Evolutionary conservation across 306 rosid species (phyloP), one percentile per base, ranked within the genome.

Genomic region (Vigna trinervia): DNA sequence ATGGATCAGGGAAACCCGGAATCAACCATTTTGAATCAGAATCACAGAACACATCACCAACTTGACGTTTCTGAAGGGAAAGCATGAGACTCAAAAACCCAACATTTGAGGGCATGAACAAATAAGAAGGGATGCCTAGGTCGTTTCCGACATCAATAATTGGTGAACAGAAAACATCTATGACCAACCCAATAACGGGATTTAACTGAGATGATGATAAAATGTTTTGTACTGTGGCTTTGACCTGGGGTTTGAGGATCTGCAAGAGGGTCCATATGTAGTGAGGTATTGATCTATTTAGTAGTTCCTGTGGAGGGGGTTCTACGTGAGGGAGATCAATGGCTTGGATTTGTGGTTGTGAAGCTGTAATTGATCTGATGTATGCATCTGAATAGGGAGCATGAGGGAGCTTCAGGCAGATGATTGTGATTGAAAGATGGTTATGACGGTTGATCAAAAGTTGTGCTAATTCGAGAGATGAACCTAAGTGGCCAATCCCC

Each of bases 91-190:
- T 56, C 15, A 85, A 73, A 76, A 80, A 85, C 3, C 86, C 91
- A 26, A 72, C 75, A 67, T 82, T 87, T 36, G 84, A 47, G 5
- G 96, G 72, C 57, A 85, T 51, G 36, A 82, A 88, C 36, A 87
- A 52, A 71, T 84, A 87, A 73, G 86, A 82, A 56, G 88, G 90
- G 28, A 88, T 81, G 1, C 83, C 81, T 13, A 90, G 50, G 41
- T 88, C 86, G 9, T 70, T 74, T 73, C 80, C 92, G 68, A 86
- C 81, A 75, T 85, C 89, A 74, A 86, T 15, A 87, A 90, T 71
- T 22, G 84, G 46, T 73, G 80, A 38, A 15, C 85, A 86, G 43
- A 90, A 85, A 65, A 90, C 78, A 83, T 88, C 89, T 36, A 90
- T 73, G 46, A 90, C 81, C 80, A 91, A 74, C 5, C 74, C 87